phyloP scores from a whole-genome alignment of 2,329 filamentous ascomycete genomes.

The Stagonosporopsis cucurbitacearum region DNA sequence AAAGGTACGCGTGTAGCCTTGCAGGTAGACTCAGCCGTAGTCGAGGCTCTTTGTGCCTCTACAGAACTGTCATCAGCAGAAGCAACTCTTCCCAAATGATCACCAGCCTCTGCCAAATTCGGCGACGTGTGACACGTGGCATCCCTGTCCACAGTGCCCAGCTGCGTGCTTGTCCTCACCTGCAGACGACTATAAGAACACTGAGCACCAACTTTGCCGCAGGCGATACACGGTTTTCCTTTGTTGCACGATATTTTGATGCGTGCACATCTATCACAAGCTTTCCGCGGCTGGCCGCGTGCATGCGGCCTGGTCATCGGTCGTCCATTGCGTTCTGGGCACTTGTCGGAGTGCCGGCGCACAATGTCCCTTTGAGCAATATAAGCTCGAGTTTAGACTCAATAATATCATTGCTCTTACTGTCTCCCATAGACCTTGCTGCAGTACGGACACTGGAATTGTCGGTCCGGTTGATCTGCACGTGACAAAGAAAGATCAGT shows the following conservation, averaged over 20 bases:
- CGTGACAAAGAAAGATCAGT: too few species aligned
- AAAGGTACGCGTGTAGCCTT: not conserved
- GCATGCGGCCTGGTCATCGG: not conserved
- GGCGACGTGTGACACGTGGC: too few species aligned
- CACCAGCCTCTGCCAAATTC: not conserved
- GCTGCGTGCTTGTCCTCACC: not conserved
- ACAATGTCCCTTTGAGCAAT: not conserved
- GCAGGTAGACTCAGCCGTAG: not conserved
- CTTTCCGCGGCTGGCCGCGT: slow-evolving; percentile 8
- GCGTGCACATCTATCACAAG: slow-evolving; percentile 1
- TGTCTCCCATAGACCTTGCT: not conserved
- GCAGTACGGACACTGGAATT: slow-evolving; percentile 5
- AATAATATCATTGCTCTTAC: too few species aligned
- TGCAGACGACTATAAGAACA: not conserved
- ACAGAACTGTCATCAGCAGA: too few species aligned
- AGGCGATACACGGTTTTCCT: not conserved
- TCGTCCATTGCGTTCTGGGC: not conserved
- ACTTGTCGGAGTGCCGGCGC: slow-evolving; percentile 4
- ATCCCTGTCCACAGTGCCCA: too few species aligned
- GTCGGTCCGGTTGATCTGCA: slow-evolving; percentile 1
- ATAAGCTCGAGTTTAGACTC: not conserved
- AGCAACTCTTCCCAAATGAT: too few species aligned
- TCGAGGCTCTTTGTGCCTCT: too few species aligned
- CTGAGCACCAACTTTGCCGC: not conserved
- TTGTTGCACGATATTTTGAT: not conserved